A percentile compares a stretch with the other conserved stretches of the same genome.
Conservation (phyloP, 768 basidiomycete species). For the Rhizopogon rudus region DNA sequence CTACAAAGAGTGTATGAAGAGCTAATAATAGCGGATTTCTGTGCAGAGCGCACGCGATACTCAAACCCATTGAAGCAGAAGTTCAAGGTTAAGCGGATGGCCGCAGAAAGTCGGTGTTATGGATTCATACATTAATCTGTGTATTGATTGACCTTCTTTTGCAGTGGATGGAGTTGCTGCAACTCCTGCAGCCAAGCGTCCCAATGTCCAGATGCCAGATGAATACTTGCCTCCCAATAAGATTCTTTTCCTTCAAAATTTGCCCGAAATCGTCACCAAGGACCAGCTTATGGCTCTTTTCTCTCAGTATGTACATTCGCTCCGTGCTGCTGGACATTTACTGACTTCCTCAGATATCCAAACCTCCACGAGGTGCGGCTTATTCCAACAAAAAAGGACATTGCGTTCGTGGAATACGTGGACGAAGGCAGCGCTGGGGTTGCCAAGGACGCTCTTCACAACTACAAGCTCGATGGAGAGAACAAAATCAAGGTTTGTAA, state of each 20-base stretch:
- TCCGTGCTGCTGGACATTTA: background rate
- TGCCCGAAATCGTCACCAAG: slow-evolving; percentile 90
- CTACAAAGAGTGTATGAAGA: background rate
- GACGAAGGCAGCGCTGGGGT: slow-evolving; percentile 90
- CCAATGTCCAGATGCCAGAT: slow-evolving; percentile 96
- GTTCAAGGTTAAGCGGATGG: slow-evolving; percentile 74
- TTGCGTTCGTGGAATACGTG: slow-evolving; percentile 96
- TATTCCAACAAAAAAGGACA: slow-evolving; percentile 95
- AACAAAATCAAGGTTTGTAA: slow-evolving; percentile 90
- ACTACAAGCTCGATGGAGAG: slow-evolving; percentile 95
- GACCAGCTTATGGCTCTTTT: slow-evolving; percentile 89
- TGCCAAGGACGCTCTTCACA: slow-evolving; percentile 95
- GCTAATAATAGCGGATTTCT: background rate
- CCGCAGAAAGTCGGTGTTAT: slow-evolving; percentile 60
- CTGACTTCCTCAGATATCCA: slow-evolving; percentile 61
- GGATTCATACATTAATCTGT: slow-evolving; percentile 1
- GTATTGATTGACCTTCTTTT: slow-evolving; percentile 2
- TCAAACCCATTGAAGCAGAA: slow-evolving; percentile 90
- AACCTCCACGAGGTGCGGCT: slow-evolving; percentile 97
- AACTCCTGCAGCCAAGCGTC: slow-evolving; percentile 65
- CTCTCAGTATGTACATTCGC: slow-evolving; percentile 61
- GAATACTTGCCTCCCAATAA: slow-evolving; percentile 99
- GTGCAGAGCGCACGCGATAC: slow-evolving; percentile 70
- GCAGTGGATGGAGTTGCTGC: slow-evolving; percentile 68
- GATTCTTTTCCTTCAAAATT: slow-evolving; percentile 95